Conservation (phyloP, 164 flowering plant genomes). For the Stephania japonica region DNA sequence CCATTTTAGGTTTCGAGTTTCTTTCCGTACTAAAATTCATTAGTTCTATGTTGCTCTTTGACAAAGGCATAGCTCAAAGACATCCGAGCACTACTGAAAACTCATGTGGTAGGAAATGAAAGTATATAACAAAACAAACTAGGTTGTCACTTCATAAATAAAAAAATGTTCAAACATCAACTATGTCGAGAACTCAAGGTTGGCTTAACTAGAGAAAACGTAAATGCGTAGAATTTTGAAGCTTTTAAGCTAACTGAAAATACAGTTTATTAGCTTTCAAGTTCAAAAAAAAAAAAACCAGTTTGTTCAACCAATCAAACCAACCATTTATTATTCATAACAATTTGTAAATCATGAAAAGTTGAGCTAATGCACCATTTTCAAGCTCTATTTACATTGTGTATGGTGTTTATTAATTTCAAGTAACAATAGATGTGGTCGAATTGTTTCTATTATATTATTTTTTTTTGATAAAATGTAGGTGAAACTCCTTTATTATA, state of each 20-base stretch:
- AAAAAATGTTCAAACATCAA: neutral
- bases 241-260: neutral
- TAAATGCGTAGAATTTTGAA: neutral
- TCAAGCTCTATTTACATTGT: neutral
- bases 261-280: neutral
- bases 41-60: neutral
- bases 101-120: neutral
- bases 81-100: neutral
- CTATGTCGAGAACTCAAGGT: neutral
- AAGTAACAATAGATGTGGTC: neutral
- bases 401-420: neutral
- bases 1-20: neutral
- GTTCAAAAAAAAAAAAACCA: too few relatives aligned
- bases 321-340: neutral
- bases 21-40: neutral
- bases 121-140: neutral
- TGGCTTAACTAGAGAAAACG: neutral
- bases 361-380: neutral
- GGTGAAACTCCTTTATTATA: too few relatives aligned
- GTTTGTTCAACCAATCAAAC: neutral
- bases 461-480: too few relatives aligned
- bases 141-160: neutral
- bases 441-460: neutral
- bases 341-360: neutral
- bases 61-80: neutral